Evolutionary conservation across 2,329 filamentous ascomycete species (phyloP), one percentile per base, ranked within the genome.

Genomic region (Myriosclerotinia duriaeana): DNA sequence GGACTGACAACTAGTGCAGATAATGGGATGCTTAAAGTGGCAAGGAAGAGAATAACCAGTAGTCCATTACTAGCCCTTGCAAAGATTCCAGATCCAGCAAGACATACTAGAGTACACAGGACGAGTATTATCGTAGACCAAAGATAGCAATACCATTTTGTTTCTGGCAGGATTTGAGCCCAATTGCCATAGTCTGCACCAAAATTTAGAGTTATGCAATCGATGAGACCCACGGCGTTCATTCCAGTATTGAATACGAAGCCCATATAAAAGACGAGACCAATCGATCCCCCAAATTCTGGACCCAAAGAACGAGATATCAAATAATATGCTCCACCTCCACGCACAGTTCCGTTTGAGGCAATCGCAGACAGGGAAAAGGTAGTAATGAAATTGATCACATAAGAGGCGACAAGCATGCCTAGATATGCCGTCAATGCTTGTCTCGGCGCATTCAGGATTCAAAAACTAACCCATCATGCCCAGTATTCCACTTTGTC

Each of bases 191-290:
- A 80, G 22, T 77, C 72, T 4, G 80, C 75, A 2, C 89, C 90
- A 73, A 93, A 85, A 72, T 93, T 93, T 69, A 93, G 84, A 63
- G 86, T 87, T 66, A 96, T 83, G 73, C 91, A 96, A 78, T 95
- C 90, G 70, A 96, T 86, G 55, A 96, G 82, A 80, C 92, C 92
- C 53, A 96, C 91, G 34, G 93, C 86, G 74, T 96, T 96, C 83
- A 96, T 86, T 48, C 90, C 90, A 1, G 92, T 93, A 75, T 94
- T 96, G 74, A 96, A 86, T 2, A 91, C 89, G 70, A 92, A 91
- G n/a, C 92, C 91, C n/a, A 96, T 81, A 76, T 95, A 96, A 78
- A 96, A 96, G 15, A 96, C 86, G 34, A 96, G 84, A 2, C 92
- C 92, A 70, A 96, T 96, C 1, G 91, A 92, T 20, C 92, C 92